A percentile compares a stretch with the other conserved stretches of the same genome.
These are phyloP conservation scores for Lentinula boryana DNA, from an alignment of 768 basidiomycete genomes.

Conservation along the genomic window DNA sequence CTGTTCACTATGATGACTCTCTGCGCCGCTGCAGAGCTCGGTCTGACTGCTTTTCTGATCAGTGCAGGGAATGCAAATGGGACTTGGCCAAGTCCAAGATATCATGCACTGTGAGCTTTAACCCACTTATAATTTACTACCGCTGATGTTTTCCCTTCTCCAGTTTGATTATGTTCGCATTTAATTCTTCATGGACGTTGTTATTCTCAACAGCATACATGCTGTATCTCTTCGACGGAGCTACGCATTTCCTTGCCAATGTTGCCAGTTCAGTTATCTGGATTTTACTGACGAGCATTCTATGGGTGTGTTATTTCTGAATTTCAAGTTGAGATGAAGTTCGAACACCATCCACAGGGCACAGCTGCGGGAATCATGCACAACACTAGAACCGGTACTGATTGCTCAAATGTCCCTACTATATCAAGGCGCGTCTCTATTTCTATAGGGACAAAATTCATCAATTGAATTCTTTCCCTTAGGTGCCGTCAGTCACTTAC, in stretches of 20 bases:
- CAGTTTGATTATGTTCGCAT: slow-evolving; percentile 54
- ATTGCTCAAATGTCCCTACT: slow-evolving; percentile 46
- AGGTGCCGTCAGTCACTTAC: slow-evolving; percentile 72
- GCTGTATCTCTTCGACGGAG: slow-evolving; percentile 64
- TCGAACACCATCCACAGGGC: slow-evolving; percentile 36
- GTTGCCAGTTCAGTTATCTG: slow-evolving; percentile 74
- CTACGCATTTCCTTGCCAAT: slow-evolving; percentile 64
- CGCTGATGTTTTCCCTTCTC: slow-evolving; percentile 6
- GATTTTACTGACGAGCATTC: slow-evolving; percentile 53
- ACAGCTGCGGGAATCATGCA: slow-evolving; percentile 64
- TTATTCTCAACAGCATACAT: slow-evolving; percentile 66
- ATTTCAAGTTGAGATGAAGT: neutral
- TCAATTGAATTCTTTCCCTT: slow-evolving; percentile 3
- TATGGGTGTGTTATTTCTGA: slow-evolving; percentile 53
- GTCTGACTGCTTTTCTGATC: slow-evolving; percentile 69
- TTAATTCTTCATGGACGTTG: slow-evolving; percentile 71
- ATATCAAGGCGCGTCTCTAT: slow-evolving; percentile 43
- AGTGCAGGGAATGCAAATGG: slow-evolving; percentile 57
- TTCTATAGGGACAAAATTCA: slow-evolving; percentile 14
- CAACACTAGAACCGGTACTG: slow-evolving; percentile 50
- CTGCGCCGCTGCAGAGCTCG: slow-evolving; percentile 65
- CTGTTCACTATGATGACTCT: slow-evolving; percentile 61
- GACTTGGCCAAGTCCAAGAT: slow-evolving; percentile 56
- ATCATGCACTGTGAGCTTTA: slow-evolving; percentile 55
- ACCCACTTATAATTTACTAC: neutral